Percentiles rank a stretch among this genome's conserved stretches.
Conservation (phyloP, 2,329 filamentous ascomycete genomes). For the Cryphonectria carpinicola region DNA sequence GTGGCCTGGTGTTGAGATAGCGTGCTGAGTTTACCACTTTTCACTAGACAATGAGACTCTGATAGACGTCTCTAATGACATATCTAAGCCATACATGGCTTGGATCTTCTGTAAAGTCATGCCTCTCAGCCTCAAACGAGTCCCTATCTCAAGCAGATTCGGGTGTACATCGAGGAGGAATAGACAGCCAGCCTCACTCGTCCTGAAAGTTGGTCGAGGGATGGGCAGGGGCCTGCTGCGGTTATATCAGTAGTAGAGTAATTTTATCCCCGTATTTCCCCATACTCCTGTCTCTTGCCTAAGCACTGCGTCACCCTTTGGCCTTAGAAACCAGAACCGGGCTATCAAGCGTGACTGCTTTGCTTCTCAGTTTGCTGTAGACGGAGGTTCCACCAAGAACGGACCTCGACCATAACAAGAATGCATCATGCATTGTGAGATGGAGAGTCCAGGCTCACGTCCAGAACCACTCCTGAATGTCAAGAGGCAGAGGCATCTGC, state of each 20-base stretch:
- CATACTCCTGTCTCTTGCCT: background rate
- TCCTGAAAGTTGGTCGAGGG: background rate
- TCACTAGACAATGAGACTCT: background rate
- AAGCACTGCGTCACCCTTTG: background rate
- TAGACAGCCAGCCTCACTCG: background rate
- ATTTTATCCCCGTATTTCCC: background rate
- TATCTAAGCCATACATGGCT: background rate
- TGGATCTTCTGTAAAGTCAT: background rate
- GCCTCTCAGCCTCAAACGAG: background rate
- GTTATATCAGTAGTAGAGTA: background rate
- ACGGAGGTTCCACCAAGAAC: background rate
- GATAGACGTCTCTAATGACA: too few species aligned
- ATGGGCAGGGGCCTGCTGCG: background rate
- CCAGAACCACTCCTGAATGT: constrained; percentile 20
- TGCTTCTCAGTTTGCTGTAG: background rate
- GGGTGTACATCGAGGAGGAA: background rate
- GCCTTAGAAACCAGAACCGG: background rate
- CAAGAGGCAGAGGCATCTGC: constrained; percentile 8
- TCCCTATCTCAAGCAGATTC: background rate
- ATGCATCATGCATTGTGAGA: background rate
- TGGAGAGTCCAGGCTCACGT: background rate
- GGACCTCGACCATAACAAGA: too few species aligned
- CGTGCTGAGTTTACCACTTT: background rate
- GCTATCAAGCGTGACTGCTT: background rate
- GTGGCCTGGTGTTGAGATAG: background rate